These are phyloP conservation scores for Ceratobasidium sp. DNA, from an alignment of 1,284 basidiomycete genomes.

Conservation along the genomic window DNA sequence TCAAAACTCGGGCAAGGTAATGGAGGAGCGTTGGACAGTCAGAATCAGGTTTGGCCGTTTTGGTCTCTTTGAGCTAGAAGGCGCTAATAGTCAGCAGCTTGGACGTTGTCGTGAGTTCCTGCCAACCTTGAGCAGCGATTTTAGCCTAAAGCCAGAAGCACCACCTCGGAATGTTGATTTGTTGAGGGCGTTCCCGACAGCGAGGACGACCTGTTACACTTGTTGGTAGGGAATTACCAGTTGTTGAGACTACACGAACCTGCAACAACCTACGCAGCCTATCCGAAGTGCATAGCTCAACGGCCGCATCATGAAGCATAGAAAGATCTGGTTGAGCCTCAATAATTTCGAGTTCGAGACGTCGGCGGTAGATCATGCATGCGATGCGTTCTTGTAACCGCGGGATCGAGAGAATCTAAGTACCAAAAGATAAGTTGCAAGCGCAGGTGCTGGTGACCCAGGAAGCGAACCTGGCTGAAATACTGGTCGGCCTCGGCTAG, in stretches of 20 bases:
- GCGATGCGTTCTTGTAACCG: constrained; percentile 76
- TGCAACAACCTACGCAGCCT: constrained; percentile 78
- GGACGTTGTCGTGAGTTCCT: background rate
- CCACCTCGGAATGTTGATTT: constrained; percentile 83
- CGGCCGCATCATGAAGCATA: constrained; percentile 76
- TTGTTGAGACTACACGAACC: constrained; percentile 56
- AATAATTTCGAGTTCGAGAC: constrained; percentile 82
- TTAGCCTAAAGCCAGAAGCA: constrained; percentile 85
- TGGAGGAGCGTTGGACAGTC: constrained; percentile 88
- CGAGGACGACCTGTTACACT: constrained; percentile 67
- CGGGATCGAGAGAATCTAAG: constrained; percentile 81
- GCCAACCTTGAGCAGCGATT: constrained; percentile 81
- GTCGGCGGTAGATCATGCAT: constrained; percentile 84
- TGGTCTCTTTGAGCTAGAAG: constrained; percentile 82
- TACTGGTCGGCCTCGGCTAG: constrained; percentile 87
- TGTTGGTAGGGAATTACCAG: constrained; percentile 21
- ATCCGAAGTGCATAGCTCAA: constrained; percentile 74
- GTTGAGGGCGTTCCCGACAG: constrained; percentile 86
- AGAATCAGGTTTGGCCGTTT: constrained; percentile 71
- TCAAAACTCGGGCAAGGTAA: constrained; percentile 81
- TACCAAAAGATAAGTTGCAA: constrained; percentile 32
- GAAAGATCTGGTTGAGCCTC: constrained; percentile 86
- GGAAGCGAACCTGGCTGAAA: constrained; percentile 70
- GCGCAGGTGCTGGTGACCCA: background rate
- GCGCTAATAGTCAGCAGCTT: constrained; percentile 33